These are phyloP conservation scores for Cardamine resedifolia DNA, from an alignment of 345 rosid genomes.

Conservation along the genomic window DNA sequence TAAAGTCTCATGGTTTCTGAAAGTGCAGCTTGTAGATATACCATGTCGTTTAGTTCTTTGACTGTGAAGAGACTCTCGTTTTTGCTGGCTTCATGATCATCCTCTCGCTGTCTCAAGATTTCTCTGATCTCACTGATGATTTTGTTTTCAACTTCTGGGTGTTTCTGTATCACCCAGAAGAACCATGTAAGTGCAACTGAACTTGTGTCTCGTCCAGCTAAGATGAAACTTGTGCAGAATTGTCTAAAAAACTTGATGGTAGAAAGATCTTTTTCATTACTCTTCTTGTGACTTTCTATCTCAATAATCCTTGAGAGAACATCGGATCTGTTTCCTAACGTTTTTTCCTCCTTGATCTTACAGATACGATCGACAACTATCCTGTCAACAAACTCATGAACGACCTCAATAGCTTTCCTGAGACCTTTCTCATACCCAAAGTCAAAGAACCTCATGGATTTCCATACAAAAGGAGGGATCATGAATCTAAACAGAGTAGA, in stretches of 20 bases:
- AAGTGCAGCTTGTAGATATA: conserved; percentile 54
- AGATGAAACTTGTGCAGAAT: conserved; percentile 51
- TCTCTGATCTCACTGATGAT: conserved; percentile 35
- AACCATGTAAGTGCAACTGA: conserved; percentile 52
- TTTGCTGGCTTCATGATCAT: conserved; percentile 6
- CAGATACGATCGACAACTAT: conserved; percentile 45
- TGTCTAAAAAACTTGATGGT: conserved; percentile 40
- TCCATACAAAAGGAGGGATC: conserved; percentile 56
- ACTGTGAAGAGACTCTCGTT: conserved; percentile 35
- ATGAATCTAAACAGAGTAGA: conserved; percentile 54
- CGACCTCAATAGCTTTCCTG: conserved; percentile 45
- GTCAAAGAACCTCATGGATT: conserved; percentile 47
- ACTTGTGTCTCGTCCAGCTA: conserved; percentile 64
- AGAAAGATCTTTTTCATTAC: conserved; percentile 38
- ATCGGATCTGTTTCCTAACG: conserved; percentile 40
- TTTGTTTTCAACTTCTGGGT: conserved; percentile 43
- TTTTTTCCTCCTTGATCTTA: conserved; percentile 41
- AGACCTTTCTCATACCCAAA: conserved; percentile 59
- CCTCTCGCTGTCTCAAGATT: conserved; percentile 23
- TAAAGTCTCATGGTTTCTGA: conserved; percentile 56
- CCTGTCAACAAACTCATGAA: conserved; percentile 48
- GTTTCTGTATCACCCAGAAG: conserved; percentile 49
- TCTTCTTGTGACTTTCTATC: conserved; percentile 41
- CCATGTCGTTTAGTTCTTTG: conserved; percentile 45
- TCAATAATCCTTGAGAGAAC: conserved; percentile 60